Conservation (phyloP, 768 basidiomycete genomes). For the Porphyrellus cyaneotinctus region DNA sequence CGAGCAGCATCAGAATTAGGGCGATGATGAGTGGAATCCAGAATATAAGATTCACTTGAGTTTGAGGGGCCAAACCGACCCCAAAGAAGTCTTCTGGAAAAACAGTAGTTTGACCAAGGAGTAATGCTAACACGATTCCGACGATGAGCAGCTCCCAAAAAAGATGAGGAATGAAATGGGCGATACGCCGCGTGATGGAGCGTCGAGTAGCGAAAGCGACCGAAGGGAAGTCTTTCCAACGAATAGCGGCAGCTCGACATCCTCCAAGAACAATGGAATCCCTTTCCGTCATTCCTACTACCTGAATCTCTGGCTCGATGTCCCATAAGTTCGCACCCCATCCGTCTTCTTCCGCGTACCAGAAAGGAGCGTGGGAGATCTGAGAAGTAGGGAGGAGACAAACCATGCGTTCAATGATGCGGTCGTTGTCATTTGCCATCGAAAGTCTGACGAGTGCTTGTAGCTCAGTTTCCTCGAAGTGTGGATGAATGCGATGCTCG, state of each 20-base stretch:
- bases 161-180: background rate
- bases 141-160: slow-evolving; percentile 1
- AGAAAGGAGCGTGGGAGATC: background rate
- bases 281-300: slow-evolving; percentile 17
- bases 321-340: slow-evolving; percentile 20
- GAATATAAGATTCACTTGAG: too few species aligned
- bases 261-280: slow-evolving; percentile 21
- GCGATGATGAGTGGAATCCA: background rate
- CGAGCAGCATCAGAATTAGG: slow-evolving; percentile 10
- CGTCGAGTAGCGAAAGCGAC: slow-evolving; percentile 13
- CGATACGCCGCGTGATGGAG: slow-evolving; percentile 14
- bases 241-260: slow-evolving; percentile 20
- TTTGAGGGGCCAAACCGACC: too few species aligned
- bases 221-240: slow-evolving; percentile 23
- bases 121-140: background rate
- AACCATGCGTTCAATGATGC: slow-evolving; percentile 21
- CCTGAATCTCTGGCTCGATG: slow-evolving; percentile 14
- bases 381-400: slow-evolving; percentile 15
- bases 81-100: too few species aligned
- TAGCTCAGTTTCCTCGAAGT: slow-evolving; percentile 13
- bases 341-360: slow-evolving; percentile 21
- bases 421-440: slow-evolving; percentile 24
- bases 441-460: slow-evolving; percentile 24
- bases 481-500: slow-evolving; percentile 20
- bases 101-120: background rate